Percentiles rank a stretch among this genome's conserved stretches.
phyloP scores from a whole-genome alignment of 495 filamentous ascomycete species.

The Evernia prunastri region DNA sequence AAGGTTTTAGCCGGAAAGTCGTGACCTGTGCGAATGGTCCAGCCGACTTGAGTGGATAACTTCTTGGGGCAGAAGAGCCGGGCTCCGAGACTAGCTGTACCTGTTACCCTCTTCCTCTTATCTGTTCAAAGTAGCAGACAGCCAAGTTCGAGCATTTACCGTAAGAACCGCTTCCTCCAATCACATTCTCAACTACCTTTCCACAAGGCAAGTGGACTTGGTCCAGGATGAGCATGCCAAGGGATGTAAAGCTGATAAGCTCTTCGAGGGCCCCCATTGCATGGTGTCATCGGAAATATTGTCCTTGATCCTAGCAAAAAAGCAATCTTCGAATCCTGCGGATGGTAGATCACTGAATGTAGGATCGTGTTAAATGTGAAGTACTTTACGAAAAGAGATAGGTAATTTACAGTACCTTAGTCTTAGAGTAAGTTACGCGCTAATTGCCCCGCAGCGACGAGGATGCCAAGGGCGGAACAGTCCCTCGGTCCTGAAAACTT shows the following conservation, averaged over 20 bases:
- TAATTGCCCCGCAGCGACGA: background rate
- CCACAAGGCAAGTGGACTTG: constrained; percentile 30
- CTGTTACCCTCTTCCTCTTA: background rate
- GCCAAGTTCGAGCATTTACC: constrained; percentile 19
- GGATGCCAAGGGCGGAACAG: background rate
- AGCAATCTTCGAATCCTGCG: background rate
- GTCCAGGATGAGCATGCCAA: constrained; percentile 37
- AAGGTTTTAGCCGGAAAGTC: constrained; percentile 27
- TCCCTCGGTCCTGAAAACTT: background rate
- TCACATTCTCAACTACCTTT: constrained; percentile 28
- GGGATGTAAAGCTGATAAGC: constrained; percentile 2
- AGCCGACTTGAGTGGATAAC: constrained; percentile 18
- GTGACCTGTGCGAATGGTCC: constrained; percentile 24
- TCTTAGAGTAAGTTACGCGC: background rate
- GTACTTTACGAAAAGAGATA: background rate
- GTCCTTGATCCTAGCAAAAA: background rate
- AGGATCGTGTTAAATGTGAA: background rate
- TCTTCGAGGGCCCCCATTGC: background rate
- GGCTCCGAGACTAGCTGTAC: constrained; percentile 34
- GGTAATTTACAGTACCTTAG: background rate
- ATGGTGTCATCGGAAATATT: background rate
- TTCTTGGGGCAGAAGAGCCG: constrained; percentile 28
- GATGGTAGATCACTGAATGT: too few species aligned
- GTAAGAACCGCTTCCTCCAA: constrained; percentile 36
- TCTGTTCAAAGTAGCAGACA: background rate